Conservation (phyloP, 768 basidiomycete species). For the Trametes coccinea region DNA sequence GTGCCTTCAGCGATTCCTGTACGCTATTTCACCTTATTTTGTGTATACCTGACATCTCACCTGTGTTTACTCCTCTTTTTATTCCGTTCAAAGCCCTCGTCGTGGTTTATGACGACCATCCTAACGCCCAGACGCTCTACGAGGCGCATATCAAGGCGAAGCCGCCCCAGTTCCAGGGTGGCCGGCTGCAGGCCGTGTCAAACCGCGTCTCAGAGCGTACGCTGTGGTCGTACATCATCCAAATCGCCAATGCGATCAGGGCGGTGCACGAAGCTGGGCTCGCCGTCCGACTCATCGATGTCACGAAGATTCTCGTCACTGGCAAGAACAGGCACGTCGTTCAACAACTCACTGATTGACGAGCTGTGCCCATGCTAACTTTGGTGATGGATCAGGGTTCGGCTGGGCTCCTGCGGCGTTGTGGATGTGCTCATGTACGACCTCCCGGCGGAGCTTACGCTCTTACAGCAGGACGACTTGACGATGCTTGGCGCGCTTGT, state of each 20-base stretch:
- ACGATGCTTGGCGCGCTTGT: slow-evolving; percentile 83
- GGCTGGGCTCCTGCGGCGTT: slow-evolving; percentile 85
- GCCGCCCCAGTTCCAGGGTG: slow-evolving; percentile 38
- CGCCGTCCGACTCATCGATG: slow-evolving; percentile 81
- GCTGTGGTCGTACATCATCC: slow-evolving; percentile 91
- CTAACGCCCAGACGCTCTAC: slow-evolving; percentile 78
- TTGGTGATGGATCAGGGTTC: slow-evolving; percentile 48
- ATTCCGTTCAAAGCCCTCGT: slow-evolving; percentile 65
- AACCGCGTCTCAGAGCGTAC: slow-evolving; percentile 67
- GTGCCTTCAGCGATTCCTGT: slow-evolving; percentile 92
- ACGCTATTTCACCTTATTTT: slow-evolving; percentile 29
- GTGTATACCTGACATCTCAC: neutral
- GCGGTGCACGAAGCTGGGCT: slow-evolving; percentile 79
- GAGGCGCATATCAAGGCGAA: slow-evolving; percentile 74
- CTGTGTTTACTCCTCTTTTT: slow-evolving; percentile 13
- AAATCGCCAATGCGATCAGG: slow-evolving; percentile 86
- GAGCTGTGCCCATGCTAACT: neutral
- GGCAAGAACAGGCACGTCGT: slow-evolving; percentile 76
- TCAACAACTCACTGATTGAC: neutral
- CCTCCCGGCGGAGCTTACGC: slow-evolving; percentile 49
- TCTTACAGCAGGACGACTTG: slow-evolving; percentile 86
- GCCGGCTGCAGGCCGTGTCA: slow-evolving; percentile 38
- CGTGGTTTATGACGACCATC: slow-evolving; percentile 87
- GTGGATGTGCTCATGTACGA: slow-evolving; percentile 85
- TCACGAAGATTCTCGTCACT: slow-evolving; percentile 84